Evolutionary conservation across 768 basidiomycete species (phyloP), one percentile per base, ranked within the genome.

Genomic region (Leucosporidium scottii): DNA sequence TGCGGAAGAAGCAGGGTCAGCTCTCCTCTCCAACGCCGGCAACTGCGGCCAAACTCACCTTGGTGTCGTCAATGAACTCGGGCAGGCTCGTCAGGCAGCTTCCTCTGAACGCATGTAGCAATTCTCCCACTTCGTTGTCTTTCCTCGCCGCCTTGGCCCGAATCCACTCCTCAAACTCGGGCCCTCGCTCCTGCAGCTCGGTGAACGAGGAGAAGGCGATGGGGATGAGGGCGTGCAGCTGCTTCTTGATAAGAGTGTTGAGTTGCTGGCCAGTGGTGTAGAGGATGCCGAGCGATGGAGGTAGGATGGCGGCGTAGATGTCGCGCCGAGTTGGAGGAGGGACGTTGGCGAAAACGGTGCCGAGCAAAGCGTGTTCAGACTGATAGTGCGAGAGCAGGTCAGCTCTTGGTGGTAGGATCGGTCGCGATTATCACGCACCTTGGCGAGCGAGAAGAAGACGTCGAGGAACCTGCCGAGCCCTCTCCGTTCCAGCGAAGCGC

Each of bases 31-130:
- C 34, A 7, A 23, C n/a, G 53, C 44, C 56, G n/a, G 23, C 47
- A 15, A 23, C 1, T 3, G 36, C 1, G 49, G 7, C 1, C 1
- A 8, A 50, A 1, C 68, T 27, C 65, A 73, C 72, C 67, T 69
- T 73, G 23, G 66, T 65, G n/a, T 75, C 75, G 60, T 76, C 75
- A 25, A 76, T 36, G 49, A 74, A 69, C 13, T 68, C 75, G 13
- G 72, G 72, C 53, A 76, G 48, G 44, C 65, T 69, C 39, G 68
- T 63, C 62, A 76, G 58, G 59, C 75, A 76, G 28, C 62, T 71
- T 34, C 70, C 75, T 30, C 70, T 59, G 61, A 74, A 74, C 27
- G 70, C 67, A 48, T 76, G 75, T 49, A 61, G 44, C 62, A 72
- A 30, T 10, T 74, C 72, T 39, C 70, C 70, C 1, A 72, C 25